These are phyloP conservation scores for Trichoderma lentiforme DNA, from an alignment of 2,329 filamentous ascomycete species.

Conservation along the genomic window DNA sequence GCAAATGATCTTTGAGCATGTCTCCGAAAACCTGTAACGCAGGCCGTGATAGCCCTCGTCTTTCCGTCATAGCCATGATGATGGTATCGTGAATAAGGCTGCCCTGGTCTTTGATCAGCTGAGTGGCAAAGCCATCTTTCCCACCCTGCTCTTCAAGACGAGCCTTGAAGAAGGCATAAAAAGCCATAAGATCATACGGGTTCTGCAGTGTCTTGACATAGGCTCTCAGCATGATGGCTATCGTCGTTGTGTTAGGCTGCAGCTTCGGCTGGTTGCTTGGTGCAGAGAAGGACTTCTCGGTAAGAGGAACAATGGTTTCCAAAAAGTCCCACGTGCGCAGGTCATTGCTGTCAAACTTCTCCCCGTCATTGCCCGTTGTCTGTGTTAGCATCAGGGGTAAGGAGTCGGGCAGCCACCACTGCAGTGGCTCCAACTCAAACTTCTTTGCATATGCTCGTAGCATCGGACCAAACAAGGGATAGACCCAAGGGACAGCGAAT, in stretches of 20 bases:
- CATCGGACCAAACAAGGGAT: slow-evolving; percentile 46
- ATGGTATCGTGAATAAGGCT: slow-evolving; percentile 49
- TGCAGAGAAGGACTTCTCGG: slow-evolving; percentile 31
- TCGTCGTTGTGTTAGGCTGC: slow-evolving; percentile 38
- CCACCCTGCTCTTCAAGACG: slow-evolving; percentile 36
- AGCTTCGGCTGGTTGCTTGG: slow-evolving; percentile 24
- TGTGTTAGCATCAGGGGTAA: slow-evolving; percentile 32
- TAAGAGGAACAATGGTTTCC: slow-evolving; percentile 33
- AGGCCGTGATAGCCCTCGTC: slow-evolving; percentile 38
- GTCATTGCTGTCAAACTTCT: slow-evolving; percentile 24
- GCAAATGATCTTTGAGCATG: slow-evolving; percentile 45
- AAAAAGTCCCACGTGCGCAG: slow-evolving; percentile 31
- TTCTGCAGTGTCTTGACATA: slow-evolving; percentile 42
- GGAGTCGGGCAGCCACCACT: slow-evolving; percentile 37
- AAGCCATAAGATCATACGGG: slow-evolving; percentile 41
- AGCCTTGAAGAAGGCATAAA: slow-evolving; percentile 46
- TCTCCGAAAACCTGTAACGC: slow-evolving; percentile 48
- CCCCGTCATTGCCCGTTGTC: slow-evolving; percentile 22
- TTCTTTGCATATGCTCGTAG: slow-evolving; percentile 47
- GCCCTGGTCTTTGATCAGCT: slow-evolving; percentile 39
- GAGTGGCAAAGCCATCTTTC: slow-evolving; percentile 34
- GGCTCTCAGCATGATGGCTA: slow-evolving; percentile 47
- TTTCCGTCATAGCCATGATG: slow-evolving; percentile 46
- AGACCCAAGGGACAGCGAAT: slow-evolving; percentile 30
- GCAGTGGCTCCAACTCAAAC: slow-evolving; percentile 46